Conservation (phyloP, 495 filamentous ascomycete species). For the Trichoderma reesei region DNA sequence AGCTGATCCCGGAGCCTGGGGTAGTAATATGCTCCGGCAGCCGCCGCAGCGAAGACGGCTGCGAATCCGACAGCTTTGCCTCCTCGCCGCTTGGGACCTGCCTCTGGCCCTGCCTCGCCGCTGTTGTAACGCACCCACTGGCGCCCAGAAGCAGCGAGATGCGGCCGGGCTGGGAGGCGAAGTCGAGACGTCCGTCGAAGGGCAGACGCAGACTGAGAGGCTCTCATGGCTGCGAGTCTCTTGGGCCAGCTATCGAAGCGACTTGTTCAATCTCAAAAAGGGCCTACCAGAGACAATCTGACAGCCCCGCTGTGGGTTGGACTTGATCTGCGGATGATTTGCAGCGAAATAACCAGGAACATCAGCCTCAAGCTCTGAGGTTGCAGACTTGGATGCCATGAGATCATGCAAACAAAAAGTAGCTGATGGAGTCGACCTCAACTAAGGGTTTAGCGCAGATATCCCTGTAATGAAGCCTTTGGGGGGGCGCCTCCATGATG, state of each 20-base stretch:
- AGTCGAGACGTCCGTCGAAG: slow-evolving; percentile 19
- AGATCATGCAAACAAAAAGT: background rate
- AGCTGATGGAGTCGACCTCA: background rate
- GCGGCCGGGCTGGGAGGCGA: slow-evolving; percentile 12
- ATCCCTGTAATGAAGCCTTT: background rate
- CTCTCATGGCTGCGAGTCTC: slow-evolving; percentile 15
- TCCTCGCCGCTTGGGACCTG: slow-evolving; percentile 12
- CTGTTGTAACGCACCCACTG: slow-evolving; percentile 27
- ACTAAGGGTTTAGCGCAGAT: background rate
- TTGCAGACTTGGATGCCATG: background rate
- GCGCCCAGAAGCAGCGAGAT: slow-evolving; percentile 1
- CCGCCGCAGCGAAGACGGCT: slow-evolving; percentile 18
- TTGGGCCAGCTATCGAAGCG: background rate
- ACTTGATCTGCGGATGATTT: background rate
- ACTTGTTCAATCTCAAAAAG: background rate
- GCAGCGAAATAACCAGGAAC: background rate
- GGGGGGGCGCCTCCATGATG: background rate
- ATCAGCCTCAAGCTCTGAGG: background rate
- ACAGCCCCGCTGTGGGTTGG: background rate
- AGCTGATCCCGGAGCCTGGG: slow-evolving; percentile 11
- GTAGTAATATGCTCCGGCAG: slow-evolving; percentile 22
- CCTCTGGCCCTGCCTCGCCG: background rate
- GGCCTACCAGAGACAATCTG: background rate
- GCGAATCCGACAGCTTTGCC: slow-evolving; percentile 18
- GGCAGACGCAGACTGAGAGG: slow-evolving; percentile 16